Evolutionary conservation across 768 basidiomycete species (phyloP), one percentile per base, ranked within the genome.

Genomic region (Pleurotus djamor): DNA sequence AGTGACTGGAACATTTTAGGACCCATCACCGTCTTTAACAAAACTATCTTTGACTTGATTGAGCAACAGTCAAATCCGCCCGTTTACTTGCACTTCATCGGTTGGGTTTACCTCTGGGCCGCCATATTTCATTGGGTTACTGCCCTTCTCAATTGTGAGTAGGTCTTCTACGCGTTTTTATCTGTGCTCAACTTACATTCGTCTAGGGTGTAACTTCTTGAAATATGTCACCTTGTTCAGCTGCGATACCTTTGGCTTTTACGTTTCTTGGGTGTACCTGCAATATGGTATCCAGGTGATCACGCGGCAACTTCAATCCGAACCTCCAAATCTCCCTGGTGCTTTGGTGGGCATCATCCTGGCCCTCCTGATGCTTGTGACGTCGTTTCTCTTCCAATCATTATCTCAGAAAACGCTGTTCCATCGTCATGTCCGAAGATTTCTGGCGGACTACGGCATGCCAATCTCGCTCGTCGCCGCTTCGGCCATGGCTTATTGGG

Each of bases 31-130:
- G 92, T 96, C 7, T 87, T 95, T 64, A 96, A 95, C 76, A 92
- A 91, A 75, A 93, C 89, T 2, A 92, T 96, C 47, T 94, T 83
- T 69, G 81, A 88, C 64, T 92, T 95, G 59, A 76, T 92, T 57
- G 68, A 80, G 65, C 75, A 74, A 16, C 79, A 82, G 54, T 64
- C 77, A 8, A 77, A 87, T 60, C 75, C 87, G 4, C 92, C 93
- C 1, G 71, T 82, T 52, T 96, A 95, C 68, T 81, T 94, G 10
- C 89, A 89, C 37, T 95, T 95, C 66, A 82, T 96, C 7, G 93
- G 93, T 32, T 96, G 94, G 94, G 89, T 93, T 0, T 96, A 96
- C 69, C 74, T 94, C 0, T 95, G 93, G 93, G 91, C 83, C 36
- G 94, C 92, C 0, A 89, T 94, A 43, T 71, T 91, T 43, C 90